Evolutionary conservation across 2,329 filamentous ascomycete genomes (phyloP).

Genomic region (Aureobasidium leucospermi): DNA sequence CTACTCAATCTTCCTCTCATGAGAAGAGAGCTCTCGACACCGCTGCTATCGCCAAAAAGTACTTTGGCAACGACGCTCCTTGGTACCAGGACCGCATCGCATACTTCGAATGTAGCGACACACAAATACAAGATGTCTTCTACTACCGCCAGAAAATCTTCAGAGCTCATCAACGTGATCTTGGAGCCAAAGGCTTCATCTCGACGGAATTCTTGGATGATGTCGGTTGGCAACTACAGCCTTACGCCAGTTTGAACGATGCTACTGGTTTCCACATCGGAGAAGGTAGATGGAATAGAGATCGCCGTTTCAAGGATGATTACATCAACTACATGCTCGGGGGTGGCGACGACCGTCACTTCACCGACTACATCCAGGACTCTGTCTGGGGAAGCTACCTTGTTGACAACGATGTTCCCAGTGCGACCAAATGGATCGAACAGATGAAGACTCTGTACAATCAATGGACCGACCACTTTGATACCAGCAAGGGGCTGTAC

Average conservation of each 20-base stretch:
- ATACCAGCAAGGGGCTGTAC: conserved; percentile 34
- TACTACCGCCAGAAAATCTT: conserved; percentile 42
- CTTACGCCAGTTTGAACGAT: conserved; percentile 38
- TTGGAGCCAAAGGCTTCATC: conserved; percentile 37
- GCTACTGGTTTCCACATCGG: conserved; percentile 39
- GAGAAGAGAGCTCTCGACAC: neutral
- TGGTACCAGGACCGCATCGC: conserved; percentile 35
- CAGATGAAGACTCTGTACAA: conserved; percentile 33
- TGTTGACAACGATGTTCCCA: conserved; percentile 33
- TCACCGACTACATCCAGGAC: conserved; percentile 38
- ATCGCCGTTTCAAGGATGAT: conserved; percentile 38
- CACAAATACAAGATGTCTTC: conserved; percentile 35
- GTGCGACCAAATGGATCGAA: conserved; percentile 27
- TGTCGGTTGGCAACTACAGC: conserved; percentile 36
- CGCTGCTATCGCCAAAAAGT: conserved; percentile 13
- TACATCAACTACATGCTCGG: conserved; percentile 36
- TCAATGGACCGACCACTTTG: conserved; percentile 33
- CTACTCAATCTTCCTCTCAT: neutral
- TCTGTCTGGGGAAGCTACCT: conserved; percentile 35
- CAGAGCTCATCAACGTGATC: conserved; percentile 38
- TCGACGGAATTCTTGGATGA: conserved; percentile 40
- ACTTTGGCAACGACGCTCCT: conserved; percentile 35
- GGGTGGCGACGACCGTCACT: conserved; percentile 36
- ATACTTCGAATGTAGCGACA: conserved; percentile 34
- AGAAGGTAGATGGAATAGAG: conserved; percentile 39